A percentile compares a stretch with the other conserved stretches of the same genome.
Conservation (phyloP, 306 rosid genomes). For the Rosa multiflora region DNA sequence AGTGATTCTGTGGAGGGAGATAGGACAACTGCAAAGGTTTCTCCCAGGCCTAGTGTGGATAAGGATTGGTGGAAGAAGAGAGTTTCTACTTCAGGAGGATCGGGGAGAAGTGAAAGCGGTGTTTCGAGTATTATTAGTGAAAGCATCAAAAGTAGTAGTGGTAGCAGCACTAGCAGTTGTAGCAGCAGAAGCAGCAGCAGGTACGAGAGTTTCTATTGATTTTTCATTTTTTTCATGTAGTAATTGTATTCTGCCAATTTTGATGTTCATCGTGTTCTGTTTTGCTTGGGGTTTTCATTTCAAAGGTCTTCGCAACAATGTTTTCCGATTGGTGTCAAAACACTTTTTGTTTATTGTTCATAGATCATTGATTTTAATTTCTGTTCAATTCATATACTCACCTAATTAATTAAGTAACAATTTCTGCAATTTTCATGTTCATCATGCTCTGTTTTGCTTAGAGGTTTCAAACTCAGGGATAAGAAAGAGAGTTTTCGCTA, state of each 20-base stretch:
- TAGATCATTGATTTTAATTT: neutral
- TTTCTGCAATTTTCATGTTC: neutral
- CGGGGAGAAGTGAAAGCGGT: constrained; percentile 45
- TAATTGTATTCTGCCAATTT: neutral
- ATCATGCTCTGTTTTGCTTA: neutral
- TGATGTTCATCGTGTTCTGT: constrained; percentile 1
- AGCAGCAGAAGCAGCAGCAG: constrained; percentile 52
- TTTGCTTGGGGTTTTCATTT: neutral
- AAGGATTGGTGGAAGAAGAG: constrained; percentile 88
- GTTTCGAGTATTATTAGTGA: constrained; percentile 53
- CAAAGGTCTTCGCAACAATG: neutral
- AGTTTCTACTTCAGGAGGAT: constrained; percentile 23
- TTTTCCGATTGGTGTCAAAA: neutral
- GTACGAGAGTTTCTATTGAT: constrained; percentile 21
- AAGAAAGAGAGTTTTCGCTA: neutral
- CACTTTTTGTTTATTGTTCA: neutral
- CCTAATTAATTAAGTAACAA: neutral
- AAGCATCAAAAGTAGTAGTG: constrained; percentile 57
- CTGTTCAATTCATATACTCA: neutral
- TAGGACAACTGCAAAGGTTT: constrained; percentile 45
- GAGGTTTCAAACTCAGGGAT: neutral
- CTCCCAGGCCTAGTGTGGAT: constrained; percentile 57
- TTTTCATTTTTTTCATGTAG: neutral
- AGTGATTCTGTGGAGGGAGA: constrained; percentile 25
- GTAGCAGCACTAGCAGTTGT: constrained; percentile 47